Evolutionary conservation across 768 basidiomycete species (phyloP).

Genomic region (Suillus occidentalis): DNA sequence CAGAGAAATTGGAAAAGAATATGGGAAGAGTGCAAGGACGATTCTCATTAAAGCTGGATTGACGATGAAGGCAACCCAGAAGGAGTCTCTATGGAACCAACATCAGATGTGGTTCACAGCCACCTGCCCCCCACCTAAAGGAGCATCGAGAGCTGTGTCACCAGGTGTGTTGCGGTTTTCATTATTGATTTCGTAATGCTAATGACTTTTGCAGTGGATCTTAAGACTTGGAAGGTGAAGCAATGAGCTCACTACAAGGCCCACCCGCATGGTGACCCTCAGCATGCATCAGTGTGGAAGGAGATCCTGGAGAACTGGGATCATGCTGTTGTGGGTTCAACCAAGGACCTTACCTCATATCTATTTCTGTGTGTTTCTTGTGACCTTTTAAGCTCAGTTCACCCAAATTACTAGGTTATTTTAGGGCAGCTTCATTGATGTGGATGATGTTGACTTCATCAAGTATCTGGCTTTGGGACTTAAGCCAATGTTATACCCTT

Average conservation of each 20-base stretch:
- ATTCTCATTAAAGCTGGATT: conserved; percentile 2
- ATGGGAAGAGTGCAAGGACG: conserved; percentile 1
- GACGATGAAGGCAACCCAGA: neutral
- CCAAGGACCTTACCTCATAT: neutral
- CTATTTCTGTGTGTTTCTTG: too few relatives aligned
- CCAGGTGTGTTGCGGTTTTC: neutral
- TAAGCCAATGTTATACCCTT: neutral
- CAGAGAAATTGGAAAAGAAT: neutral
- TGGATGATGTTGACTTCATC: neutral
- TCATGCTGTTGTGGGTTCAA: neutral
- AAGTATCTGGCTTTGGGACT: neutral
- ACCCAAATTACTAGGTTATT: too few relatives aligned
- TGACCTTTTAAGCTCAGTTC: neutral
- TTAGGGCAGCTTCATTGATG: neutral
- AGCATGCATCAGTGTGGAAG: neutral
- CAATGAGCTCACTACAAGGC: neutral
- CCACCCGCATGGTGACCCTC: neutral
- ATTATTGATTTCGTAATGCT: neutral
- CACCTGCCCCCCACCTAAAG: neutral
- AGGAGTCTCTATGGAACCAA: conserved; percentile 1
- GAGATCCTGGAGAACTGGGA: neutral
- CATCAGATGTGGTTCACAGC: neutral
- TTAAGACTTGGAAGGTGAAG: neutral
- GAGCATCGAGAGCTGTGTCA: neutral
- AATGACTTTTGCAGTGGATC: neutral